Conservation (phyloP, 495 filamentous ascomycete species). For the Talaromyces liani region DNA sequence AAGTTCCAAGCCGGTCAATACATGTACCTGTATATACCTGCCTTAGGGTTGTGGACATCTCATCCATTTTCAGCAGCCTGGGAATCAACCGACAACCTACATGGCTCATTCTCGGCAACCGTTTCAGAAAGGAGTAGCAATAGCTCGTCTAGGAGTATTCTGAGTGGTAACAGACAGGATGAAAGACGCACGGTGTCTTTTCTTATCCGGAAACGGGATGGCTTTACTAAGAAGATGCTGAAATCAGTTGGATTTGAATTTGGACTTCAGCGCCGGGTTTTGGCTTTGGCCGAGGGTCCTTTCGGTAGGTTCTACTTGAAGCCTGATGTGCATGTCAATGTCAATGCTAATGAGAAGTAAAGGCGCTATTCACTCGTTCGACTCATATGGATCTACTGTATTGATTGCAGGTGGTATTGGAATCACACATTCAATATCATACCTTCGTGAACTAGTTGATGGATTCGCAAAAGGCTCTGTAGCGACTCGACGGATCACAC, state of each 20-base stretch:
- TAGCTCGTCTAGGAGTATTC: slow-evolving; percentile 25
- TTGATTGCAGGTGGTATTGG: slow-evolving; percentile 53
- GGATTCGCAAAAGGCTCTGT: slow-evolving; percentile 31
- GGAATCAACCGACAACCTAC: slow-evolving; percentile 20
- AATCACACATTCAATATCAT: slow-evolving; percentile 52
- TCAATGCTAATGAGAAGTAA: background rate
- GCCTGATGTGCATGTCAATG: background rate
- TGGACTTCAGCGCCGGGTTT: slow-evolving; percentile 33
- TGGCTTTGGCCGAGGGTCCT: slow-evolving; percentile 47
- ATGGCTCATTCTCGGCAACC: background rate
- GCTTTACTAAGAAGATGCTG: slow-evolving; percentile 46
- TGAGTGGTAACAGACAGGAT: slow-evolving; percentile 17
- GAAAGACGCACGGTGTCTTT: slow-evolving; percentile 38
- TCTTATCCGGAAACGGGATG: slow-evolving; percentile 45
- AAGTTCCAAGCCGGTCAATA: slow-evolving; percentile 44
- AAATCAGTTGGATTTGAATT: slow-evolving; percentile 32
- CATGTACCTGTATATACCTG: slow-evolving; percentile 50
- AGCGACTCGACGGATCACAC: slow-evolving; percentile 33
- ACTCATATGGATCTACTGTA: slow-evolving; percentile 47
- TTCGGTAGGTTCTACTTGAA: slow-evolving; percentile 33
- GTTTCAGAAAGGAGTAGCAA: slow-evolving; percentile 25
- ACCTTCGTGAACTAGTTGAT: slow-evolving; percentile 41
- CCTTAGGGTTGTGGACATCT: slow-evolving; percentile 42
- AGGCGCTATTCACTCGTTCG: slow-evolving; percentile 43
- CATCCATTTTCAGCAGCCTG: slow-evolving; percentile 55